Base-by-base conservation (phyloP, 2,329 filamentous ascomycete genomes). In the Aspergillus fructus region DNA sequence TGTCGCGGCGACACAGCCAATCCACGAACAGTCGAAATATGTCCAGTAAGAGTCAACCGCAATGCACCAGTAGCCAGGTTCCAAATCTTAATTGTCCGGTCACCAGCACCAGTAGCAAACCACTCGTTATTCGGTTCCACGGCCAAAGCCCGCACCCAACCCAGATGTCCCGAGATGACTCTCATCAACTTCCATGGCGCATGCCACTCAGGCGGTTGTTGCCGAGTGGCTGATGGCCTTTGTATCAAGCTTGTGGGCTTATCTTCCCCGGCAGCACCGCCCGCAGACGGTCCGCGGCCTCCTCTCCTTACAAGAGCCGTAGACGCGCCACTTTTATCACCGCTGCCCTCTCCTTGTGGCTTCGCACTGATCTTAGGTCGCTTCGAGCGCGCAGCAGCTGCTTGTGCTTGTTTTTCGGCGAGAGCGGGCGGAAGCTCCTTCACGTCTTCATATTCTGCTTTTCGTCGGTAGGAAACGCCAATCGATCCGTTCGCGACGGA, bases 81-180 rank as follows among this genome's bases (percentile, higher is more conserved):
- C 93, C 93, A 99, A 62, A 99, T 96, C 80, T 99, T 99, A 78
- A 99, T 97, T 1, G 93, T 97, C 52, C 96, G 83, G 73, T 99
- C 94, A 55, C 93, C 96, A 6, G 93, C 92, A 60, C 94, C 94
- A 66, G 90, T 96, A 19, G 92, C 94, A 74, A 99, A 99, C 91
- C 93, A 99, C 74, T 96, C 86, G 75, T 99, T 99, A 68, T 91
- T 90, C 1, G 96, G 96, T 75, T 99, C 96, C 49, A 97, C 91
- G 1, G 93, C 91, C 67, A 97, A 78, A 64, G 85, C 85, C 60
- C 93, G 84, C 62, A 99, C 94, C 94, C 94, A 99, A 24, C 94
- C 94, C 66, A 99, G 76, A 73, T 97, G 94, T 15, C 96, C 94
- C 0, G 92, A 96, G 64, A 99, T 96, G 60, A 99, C 96, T 60